phyloP scores from a whole-genome alignment of 208 protist species.

The Crithidia expoeki region DNA sequence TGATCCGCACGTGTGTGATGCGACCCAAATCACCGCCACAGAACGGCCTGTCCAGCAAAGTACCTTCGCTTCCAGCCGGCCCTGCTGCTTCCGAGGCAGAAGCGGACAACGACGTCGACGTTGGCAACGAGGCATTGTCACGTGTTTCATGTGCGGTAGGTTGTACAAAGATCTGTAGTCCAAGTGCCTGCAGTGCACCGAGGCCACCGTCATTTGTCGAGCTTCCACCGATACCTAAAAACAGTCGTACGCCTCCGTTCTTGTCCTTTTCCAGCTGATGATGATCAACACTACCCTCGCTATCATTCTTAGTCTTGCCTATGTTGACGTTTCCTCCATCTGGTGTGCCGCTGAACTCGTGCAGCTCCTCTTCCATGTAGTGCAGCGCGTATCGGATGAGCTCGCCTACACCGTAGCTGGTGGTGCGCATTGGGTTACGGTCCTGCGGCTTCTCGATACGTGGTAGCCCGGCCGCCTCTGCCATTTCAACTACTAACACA shows the following conservation, averaged over 20 bases:
- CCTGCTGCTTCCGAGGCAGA: neutral
- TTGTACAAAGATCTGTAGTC: constrained; percentile 49
- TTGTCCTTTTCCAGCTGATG: neutral
- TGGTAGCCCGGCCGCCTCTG: constrained; percentile 65
- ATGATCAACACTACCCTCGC: too few species aligned
- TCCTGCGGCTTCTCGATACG: constrained; percentile 40
- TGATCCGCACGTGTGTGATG: constrained; percentile 41
- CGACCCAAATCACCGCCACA: constrained; percentile 53
- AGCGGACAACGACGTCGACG: neutral
- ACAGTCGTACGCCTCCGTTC: constrained; percentile 43
- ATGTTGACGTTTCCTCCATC: neutral
- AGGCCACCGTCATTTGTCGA: constrained; percentile 86
- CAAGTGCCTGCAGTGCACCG: constrained; percentile 78
- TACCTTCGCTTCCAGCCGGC: constrained; percentile 7
- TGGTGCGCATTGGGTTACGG: constrained; percentile 60
- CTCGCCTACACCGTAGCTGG: constrained; percentile 79
- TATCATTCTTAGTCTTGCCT: neutral
- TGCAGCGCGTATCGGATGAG: constrained; percentile 56
- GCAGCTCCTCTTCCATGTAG: constrained; percentile 36
- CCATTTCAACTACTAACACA: constrained; percentile 81
- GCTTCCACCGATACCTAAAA: constrained; percentile 81
- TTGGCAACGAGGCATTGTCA: neutral
- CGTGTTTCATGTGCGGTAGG: neutral
- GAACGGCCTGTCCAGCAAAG: constrained; percentile 47
- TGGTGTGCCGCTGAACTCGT: neutral